Conservation (phyloP, 2,329 filamentous ascomycete genomes). For the Hymenotorrendiella dingleyae region DNA sequence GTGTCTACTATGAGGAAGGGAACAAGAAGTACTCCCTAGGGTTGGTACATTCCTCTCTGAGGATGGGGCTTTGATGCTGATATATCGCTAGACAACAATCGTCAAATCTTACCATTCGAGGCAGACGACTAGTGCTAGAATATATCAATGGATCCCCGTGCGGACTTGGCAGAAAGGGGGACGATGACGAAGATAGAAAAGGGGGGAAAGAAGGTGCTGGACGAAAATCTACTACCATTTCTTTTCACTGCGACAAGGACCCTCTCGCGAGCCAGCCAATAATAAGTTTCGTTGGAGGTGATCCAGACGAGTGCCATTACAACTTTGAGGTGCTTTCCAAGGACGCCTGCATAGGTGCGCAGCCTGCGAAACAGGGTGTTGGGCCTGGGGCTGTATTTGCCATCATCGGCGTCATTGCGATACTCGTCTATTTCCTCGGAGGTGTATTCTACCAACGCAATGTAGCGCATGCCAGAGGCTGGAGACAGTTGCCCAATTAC, state of each 20-base stretch:
- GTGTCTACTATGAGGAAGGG: constrained; percentile 66
- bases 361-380: constrained; percentile 66
- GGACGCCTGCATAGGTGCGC: constrained; percentile 67
- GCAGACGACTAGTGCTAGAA: constrained; percentile 70
- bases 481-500: constrained; percentile 94
- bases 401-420: constrained; percentile 70
- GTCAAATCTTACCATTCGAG: constrained; percentile 50
- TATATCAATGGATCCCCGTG: constrained; percentile 75
- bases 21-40: constrained; percentile 70
- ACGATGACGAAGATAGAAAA: constrained; percentile 31
- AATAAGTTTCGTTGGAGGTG: constrained; percentile 75
- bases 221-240: constrained; percentile 79
- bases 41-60: constrained; percentile 40
- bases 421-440: constrained; percentile 84
- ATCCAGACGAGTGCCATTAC: constrained; percentile 88
- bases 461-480: constrained; percentile 88
- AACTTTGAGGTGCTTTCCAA: constrained; percentile 88
- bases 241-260: constrained; percentile 87
- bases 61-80: constrained; percentile 7
- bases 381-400: constrained; percentile 75
- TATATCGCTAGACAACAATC: constrained; percentile 47
- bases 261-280: constrained; percentile 60
- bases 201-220: constrained; percentile 29
- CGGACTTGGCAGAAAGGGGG: constrained; percentile 40
- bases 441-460: constrained; percentile 94